phyloP scores from a whole-genome alignment of 2,329 filamentous ascomycete species.

The Penicillium sclerotigenum region DNA sequence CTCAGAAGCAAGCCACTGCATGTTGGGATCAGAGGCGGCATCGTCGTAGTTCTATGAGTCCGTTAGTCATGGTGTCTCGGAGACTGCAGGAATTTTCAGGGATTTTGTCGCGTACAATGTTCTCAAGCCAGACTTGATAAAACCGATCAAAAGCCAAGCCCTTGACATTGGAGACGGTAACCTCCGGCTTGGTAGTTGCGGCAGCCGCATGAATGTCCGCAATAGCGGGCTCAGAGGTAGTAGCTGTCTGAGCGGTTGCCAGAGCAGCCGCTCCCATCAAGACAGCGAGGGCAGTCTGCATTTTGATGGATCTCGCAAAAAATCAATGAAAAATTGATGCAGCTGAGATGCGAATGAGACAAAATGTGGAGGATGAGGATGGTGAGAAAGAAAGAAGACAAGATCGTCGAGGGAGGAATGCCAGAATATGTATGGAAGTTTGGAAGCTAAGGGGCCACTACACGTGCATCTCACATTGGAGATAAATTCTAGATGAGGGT shows the following conservation, averaged over 20 bases:
- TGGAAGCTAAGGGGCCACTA: background rate
- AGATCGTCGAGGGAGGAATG: background rate
- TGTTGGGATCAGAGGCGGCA: constrained; percentile 55
- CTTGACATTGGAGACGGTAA: constrained; percentile 61
- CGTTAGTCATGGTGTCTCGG: background rate
- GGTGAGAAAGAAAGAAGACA: background rate
- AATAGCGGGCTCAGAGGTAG: constrained; percentile 25
- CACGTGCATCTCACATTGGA: background rate
- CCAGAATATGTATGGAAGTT: background rate
- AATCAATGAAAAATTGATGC: background rate
- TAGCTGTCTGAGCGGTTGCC: constrained; percentile 26
- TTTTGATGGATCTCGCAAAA: constrained; percentile 24
- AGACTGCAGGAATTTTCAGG: background rate
- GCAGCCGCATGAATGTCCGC: constrained; percentile 29
- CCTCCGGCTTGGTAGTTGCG: constrained; percentile 59
- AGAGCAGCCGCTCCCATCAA: constrained; percentile 24
- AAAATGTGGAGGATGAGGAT: background rate
- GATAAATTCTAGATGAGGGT: background rate
- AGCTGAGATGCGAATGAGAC: background rate
- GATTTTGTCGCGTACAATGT: constrained; percentile 51
- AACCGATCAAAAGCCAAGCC: constrained; percentile 72
- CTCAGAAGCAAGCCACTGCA: constrained; percentile 32
- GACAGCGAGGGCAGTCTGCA: constrained; percentile 42
- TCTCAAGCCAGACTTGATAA: constrained; percentile 73
- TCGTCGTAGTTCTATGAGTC: constrained; percentile 54